A percentile compares a stretch with the other conserved stretches of the same genome.
Conservation (phyloP, 345 rosid species). For the Angophora floribunda region DNA sequence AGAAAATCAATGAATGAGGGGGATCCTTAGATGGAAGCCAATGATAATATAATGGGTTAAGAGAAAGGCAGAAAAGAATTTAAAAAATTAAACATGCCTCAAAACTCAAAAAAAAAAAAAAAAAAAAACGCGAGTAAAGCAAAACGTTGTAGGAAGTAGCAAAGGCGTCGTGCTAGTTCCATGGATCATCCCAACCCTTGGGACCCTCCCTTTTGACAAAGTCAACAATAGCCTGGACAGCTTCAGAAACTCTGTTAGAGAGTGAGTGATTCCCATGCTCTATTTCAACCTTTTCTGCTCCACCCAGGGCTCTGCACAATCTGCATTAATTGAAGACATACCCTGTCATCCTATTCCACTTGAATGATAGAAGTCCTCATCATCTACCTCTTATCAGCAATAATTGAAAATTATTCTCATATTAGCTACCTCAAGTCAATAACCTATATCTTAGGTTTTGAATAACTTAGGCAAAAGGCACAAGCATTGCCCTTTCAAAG, state of each 20-base stretch:
- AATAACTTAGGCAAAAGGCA: neutral
- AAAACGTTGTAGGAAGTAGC: neutral
- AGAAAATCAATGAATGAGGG: neutral
- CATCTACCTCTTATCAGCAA: neutral
- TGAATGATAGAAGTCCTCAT: neutral
- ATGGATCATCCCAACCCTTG: constrained; percentile 97
- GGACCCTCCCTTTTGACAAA: constrained; percentile 86
- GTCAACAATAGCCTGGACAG: constrained; percentile 59
- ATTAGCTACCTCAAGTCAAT: neutral
- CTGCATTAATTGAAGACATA: constrained; percentile 20
- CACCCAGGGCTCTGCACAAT: constrained; percentile 90
- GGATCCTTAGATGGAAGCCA: neutral
- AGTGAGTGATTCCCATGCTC: constrained; percentile 93
- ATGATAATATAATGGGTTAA: neutral
- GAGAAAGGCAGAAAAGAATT: neutral
- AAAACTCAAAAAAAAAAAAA: neutral
- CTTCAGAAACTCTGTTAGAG: constrained; percentile 73
- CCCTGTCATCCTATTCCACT: neutral
- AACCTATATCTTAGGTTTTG: neutral
- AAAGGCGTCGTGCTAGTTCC: constrained; percentile 26
- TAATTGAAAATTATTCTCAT: neutral
- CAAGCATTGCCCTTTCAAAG: neutral
- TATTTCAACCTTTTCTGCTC: constrained; percentile 84
- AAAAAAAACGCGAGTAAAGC: neutral
- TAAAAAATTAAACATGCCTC: neutral